Evolutionary conservation across 2,329 filamentous ascomycete species (phyloP).

Genomic region (Alternaria arborescens): DNA sequence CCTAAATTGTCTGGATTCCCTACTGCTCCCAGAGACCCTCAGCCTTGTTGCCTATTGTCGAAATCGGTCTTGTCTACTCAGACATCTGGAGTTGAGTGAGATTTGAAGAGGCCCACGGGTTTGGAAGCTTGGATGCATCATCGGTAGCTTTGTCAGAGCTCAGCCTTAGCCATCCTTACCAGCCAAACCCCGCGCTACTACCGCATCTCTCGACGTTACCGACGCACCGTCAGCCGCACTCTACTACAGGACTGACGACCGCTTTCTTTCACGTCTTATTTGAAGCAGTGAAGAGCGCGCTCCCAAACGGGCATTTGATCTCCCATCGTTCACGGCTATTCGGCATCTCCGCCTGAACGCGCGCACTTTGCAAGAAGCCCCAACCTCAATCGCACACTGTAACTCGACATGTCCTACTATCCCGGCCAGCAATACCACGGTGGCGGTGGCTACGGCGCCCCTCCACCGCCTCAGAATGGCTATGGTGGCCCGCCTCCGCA

Average conservation of each 20-base stretch:
- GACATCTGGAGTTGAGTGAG: not conserved
- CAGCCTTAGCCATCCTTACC: slow-evolving; percentile 20
- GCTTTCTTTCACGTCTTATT: slow-evolving; percentile 13
- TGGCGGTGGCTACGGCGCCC: slow-evolving; percentile 51
- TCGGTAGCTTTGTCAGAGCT: slow-evolving; percentile 15
- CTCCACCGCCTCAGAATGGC: slow-evolving; percentile 52
- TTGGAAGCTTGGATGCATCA: slow-evolving; percentile 1
- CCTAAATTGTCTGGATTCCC: slow-evolving; percentile 7
- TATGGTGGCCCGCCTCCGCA: slow-evolving; percentile 44
- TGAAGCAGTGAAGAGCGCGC: slow-evolving; percentile 5
- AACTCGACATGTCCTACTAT: slow-evolving; percentile 51
- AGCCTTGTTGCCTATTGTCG: not conserved
- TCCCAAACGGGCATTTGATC: slow-evolving; percentile 12
- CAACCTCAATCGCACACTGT: slow-evolving; percentile 14
- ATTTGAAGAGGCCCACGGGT: slow-evolving; percentile 1
- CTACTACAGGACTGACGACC: slow-evolving; percentile 7
- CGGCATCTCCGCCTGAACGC: slow-evolving; percentile 20
- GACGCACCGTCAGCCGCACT: slow-evolving; percentile 25
- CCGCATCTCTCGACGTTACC: slow-evolving; percentile 14
- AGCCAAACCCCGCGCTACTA: slow-evolving; percentile 27
- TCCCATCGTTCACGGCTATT: slow-evolving; percentile 23
- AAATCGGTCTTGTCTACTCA: not conserved
- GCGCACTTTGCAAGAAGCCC: slow-evolving; percentile 9
- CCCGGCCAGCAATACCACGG: slow-evolving; percentile 55
- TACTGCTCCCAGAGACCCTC: slow-evolving; percentile 7